Percentiles rank a stretch among this genome's conserved stretches.
These are phyloP conservation scores for Alternaria sp. DNA, from an alignment of 2,329 filamentous ascomycete genomes.

Conservation along the genomic window DNA sequence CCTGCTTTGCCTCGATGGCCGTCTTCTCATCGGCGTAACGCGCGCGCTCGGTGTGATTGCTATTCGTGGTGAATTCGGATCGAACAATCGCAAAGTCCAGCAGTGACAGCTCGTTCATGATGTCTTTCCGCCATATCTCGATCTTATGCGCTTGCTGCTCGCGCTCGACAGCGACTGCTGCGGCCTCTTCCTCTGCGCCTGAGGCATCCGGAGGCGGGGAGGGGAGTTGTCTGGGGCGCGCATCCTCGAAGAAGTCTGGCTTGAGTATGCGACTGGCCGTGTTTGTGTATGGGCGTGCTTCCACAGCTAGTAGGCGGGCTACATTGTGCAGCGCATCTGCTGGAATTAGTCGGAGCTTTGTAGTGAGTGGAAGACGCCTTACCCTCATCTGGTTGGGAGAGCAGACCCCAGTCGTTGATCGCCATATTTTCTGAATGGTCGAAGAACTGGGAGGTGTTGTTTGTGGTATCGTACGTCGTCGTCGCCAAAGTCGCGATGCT, in stretches of 20 bases:
- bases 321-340: slow-evolving; percentile 80
- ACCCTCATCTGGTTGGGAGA: slow-evolving; percentile 75
- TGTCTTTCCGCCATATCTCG: slow-evolving; percentile 78
- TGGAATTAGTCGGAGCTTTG: slow-evolving; percentile 16
- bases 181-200: slow-evolving; percentile 54
- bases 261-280: slow-evolving; percentile 80
- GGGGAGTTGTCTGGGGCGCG: slow-evolving; percentile 62
- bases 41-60: slow-evolving; percentile 81
- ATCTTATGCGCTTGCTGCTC: slow-evolving; percentile 63
- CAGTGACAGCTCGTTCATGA: slow-evolving; percentile 85
- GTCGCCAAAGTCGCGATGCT: slow-evolving; percentile 9
- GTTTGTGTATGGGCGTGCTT: slow-evolving; percentile 90
- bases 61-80: slow-evolving; percentile 83
- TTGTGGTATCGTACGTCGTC: not conserved
- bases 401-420: slow-evolving; percentile 63
- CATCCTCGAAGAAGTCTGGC: slow-evolving; percentile 68
- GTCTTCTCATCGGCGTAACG: slow-evolving; percentile 83
- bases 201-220: slow-evolving; percentile 71
- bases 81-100: slow-evolving; percentile 87
- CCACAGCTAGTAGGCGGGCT: slow-evolving; percentile 82
- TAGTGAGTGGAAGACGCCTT: not conserved
- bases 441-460: not conserved
- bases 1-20: slow-evolving; percentile 78
- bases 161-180: slow-evolving; percentile 52
- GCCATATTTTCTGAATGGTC: slow-evolving; percentile 51